Base-by-base conservation (phyloP, 2,329 filamentous ascomycete genomes). In the Arthrobotrys sinensis region DNA sequence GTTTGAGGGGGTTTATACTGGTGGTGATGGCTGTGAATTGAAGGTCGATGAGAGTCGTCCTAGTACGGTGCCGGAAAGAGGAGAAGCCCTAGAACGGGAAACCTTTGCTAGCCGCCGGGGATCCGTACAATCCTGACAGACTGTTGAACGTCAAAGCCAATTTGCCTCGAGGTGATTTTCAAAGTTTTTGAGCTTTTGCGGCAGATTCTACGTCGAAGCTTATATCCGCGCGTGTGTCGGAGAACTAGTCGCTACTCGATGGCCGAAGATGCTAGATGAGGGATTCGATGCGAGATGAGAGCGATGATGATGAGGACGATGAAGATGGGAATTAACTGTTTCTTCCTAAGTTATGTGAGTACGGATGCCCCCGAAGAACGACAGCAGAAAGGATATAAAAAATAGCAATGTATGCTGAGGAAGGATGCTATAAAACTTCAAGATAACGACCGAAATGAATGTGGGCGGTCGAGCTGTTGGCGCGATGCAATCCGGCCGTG, bases 211-310 rank as follows among this genome's bases (percentile, higher is more conserved):
- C 1, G 45, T 62, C 45, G 64, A 70, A 76, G 72, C 43, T 70
- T 69, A 62, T 63, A 76, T 65, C 72, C 72, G 72, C 72, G 69
- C 69, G 69, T 57, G 60, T 72, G 48, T 48, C 43, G 60, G 55
- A 57, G 55, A 40, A 28, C 55, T 43, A 60, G 36, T 60, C 36
- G 55, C 55, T 40, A 43, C 19, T 43, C 36, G 55, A 43, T 60
- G 55, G 36, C 16, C 55, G 36, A 14, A 60, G 55, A 60, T 57
- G 34, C 52, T 57, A 10, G 52, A 57, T 60, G 55, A 60, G 55
- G 34, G 55, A 43, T 43, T 43, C 55, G 55, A 60, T 60, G 55
- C 55, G 55, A 60, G 55, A 60, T 60, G 55, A 43, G 55, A 10
- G n/a, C 24, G 32, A 24, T 6, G 50, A 36, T 34, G 46, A 50